Conservation (phyloP, 257 asterid genomes). For the Solanum peruvianum region DNA sequence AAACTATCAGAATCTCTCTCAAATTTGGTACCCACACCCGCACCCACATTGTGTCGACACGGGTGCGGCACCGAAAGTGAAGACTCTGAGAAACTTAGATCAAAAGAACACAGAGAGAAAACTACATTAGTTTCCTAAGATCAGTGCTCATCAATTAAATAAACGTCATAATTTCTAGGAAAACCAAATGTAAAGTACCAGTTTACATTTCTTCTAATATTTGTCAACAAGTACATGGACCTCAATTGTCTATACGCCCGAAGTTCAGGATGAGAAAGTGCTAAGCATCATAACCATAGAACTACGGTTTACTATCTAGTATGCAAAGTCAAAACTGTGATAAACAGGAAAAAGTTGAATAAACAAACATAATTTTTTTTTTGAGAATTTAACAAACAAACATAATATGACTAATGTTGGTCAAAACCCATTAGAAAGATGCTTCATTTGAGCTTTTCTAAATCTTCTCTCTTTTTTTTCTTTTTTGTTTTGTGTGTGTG, state of each 20-base stretch:
- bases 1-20: not conserved
- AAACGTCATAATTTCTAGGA: not conserved
- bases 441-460: slow-evolving; percentile 61
- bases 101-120: not conserved
- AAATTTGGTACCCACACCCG: not conserved
- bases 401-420: not conserved
- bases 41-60: not conserved
- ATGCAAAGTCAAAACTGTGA: not conserved
- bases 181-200: not conserved
- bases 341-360: not conserved
- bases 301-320: not conserved
- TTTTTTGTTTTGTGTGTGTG: not conserved
- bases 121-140: not conserved
- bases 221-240: not conserved
- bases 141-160: not conserved
- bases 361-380: not conserved
- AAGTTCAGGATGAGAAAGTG: not conserved
- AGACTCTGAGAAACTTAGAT: not conserved
- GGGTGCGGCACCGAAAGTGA: not conserved
- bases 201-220: not conserved
- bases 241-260: not conserved
- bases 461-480: not conserved
- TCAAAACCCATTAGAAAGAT: slow-evolving; percentile 7
- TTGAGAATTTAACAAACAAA: not conserved
- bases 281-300: not conserved